These are phyloP conservation scores for Gomphus sp. DNA, from an alignment of 1,284 basidiomycete genomes.

Conservation along the genomic window DNA sequence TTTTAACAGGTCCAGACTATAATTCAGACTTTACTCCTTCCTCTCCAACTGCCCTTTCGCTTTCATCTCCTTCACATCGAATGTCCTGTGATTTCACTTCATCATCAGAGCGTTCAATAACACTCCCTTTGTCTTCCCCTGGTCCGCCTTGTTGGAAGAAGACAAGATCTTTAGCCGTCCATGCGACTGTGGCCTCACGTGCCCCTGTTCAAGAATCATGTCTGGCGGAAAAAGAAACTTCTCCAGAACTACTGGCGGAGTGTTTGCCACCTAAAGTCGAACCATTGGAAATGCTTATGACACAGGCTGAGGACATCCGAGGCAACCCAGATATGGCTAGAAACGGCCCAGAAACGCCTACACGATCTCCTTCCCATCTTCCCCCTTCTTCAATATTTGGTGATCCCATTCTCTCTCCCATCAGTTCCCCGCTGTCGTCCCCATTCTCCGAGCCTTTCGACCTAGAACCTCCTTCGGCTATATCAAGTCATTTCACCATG, in stretches of 20 bases:
- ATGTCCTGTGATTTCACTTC: slow-evolving; percentile 1
- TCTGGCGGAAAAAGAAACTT: neutral
- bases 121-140: slow-evolving; percentile 4
- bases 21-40: neutral
- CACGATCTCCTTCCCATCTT: slow-evolving; percentile 1
- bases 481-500: neutral
- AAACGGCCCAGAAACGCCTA: neutral
- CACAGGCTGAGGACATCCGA: neutral
- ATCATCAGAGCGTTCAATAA: slow-evolving; percentile 5
- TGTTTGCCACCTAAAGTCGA: neutral
- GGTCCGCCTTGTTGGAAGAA: neutral
- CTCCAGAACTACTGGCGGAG: neutral
- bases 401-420: neutral
- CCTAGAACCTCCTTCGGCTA: neutral
- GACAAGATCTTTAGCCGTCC: neutral
- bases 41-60: neutral
- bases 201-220: neutral
- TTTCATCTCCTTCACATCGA: neutral
- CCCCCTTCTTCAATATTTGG: neutral
- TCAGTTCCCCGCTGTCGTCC: slow-evolving; percentile 7
- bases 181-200: neutral
- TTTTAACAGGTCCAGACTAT: neutral
- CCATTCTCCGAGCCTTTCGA: slow-evolving; percentile 1
- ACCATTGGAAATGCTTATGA: neutral
- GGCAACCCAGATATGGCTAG: neutral